These are phyloP conservation scores for Physcomitrellopsis africana DNA, from an alignment of 225 moss, liverwort and hornwort genomes.

Conservation along the genomic window DNA sequence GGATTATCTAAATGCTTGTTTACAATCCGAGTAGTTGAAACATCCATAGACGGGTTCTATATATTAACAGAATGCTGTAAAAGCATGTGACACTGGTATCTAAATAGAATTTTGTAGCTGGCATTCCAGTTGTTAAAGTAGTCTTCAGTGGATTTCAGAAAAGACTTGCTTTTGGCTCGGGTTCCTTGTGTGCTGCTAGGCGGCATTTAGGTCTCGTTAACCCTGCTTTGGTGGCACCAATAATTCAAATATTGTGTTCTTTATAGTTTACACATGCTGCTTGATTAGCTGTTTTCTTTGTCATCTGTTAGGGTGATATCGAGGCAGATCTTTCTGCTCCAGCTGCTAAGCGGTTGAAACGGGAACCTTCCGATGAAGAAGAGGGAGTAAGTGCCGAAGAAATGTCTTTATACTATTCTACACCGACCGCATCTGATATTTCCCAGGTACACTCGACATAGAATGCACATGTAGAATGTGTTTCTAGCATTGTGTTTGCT, in stretches of 20 bases:
- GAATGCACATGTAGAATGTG: conserved; percentile 15
- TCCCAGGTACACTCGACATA: conserved; percentile 53
- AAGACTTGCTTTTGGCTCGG: conserved; percentile 8
- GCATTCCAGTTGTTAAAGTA: not conserved
- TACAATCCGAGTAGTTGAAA: conserved; percentile 7
- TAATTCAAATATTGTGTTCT: not conserved
- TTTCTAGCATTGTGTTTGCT: conserved; percentile 14
- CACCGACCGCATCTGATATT: conserved; percentile 67
- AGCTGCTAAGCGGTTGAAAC: conserved; percentile 75
- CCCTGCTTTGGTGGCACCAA: conserved; percentile 2
- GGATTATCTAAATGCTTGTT: not conserved
- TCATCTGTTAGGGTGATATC: conserved; percentile 47
- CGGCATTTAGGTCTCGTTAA: not conserved
- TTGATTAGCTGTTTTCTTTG: conserved; percentile 1
- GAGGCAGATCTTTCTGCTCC: conserved; percentile 62
- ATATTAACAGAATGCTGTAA: conserved; percentile 7
- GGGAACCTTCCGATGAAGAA: conserved; percentile 71
- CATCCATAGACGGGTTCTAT: not conserved
- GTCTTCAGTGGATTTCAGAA: conserved; percentile 8
- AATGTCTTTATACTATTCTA: conserved; percentile 87
- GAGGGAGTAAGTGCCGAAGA: conserved; percentile 88
- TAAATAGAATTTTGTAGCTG: not conserved
- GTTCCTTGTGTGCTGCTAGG: not conserved
- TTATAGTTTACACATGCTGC: conserved; percentile 11
- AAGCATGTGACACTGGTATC: not conserved